A percentile compares a stretch with the other conserved stretches of the same genome.
These are phyloP conservation scores for Chenopodium suecicum DNA, from an alignment of 148 eudicot genomes.

Conservation along the genomic window DNA sequence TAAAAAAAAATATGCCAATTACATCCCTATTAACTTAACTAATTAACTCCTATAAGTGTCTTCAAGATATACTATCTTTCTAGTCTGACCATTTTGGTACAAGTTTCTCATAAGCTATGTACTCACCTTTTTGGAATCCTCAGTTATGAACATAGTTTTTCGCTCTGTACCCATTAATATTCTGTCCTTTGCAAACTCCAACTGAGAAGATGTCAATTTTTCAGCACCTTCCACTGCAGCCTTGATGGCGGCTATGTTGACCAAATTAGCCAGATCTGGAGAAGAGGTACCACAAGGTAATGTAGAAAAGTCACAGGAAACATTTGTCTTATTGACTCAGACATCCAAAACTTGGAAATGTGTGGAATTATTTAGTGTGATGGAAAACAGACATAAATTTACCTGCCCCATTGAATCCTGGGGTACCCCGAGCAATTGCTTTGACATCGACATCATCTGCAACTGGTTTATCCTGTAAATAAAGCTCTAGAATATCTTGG, in stretches of 20 bases:
- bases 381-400: not conserved
- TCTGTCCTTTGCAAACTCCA: slow-evolving; percentile 96
- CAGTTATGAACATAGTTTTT: slow-evolving; percentile 79
- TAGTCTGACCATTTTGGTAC: not conserved
- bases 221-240: slow-evolving; percentile 98
- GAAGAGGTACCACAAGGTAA: slow-evolving; percentile 10
- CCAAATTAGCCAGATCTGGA: slow-evolving; percentile 91
- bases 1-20: not conserved
- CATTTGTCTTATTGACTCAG: not conserved
- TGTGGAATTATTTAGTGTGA: not conserved
- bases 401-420: slow-evolving; percentile 99
- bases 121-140: slow-evolving; percentile 89
- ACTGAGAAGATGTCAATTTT: slow-evolving; percentile 59
- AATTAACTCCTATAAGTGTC: not conserved
- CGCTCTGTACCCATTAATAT: slow-evolving; percentile 98
- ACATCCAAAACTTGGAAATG: not conserved
- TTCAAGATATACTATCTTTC: not conserved
- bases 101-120: not conserved
- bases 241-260: slow-evolving; percentile 94
- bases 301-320: slow-evolving; percentile 7
- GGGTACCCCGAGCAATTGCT: slow-evolving; percentile 94
- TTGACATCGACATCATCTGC: slow-evolving; percentile 77
- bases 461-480: slow-evolving; percentile 86
- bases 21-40: too few species aligned
- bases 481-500: slow-evolving; percentile 84